Conservation (phyloP, 306 rosid genomes). For the Cicer arietinum region DNA sequence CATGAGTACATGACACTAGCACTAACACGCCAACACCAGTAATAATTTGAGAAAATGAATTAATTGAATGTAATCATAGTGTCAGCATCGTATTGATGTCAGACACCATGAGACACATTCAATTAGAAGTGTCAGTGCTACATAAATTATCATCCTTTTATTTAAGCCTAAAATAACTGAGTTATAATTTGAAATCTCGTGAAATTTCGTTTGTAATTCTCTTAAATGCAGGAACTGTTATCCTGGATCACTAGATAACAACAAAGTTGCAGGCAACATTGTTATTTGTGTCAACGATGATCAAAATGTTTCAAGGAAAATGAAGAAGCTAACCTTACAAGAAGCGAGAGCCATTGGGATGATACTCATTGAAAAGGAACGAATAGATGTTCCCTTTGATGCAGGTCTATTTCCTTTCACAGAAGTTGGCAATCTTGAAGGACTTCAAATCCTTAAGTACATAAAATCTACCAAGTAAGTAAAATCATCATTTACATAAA, state of each 20-base stretch:
- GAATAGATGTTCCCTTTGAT: conserved; percentile 63
- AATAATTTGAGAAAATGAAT: too few relatives aligned
- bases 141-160: neutral
- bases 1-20: too few relatives aligned
- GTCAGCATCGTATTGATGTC: too few relatives aligned
- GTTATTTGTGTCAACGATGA: conserved; percentile 69
- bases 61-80: too few relatives aligned
- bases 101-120: too few relatives aligned
- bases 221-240: conserved; percentile 70
- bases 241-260: conserved; percentile 82
- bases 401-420: conserved; percentile 74
- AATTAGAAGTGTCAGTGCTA: too few relatives aligned
- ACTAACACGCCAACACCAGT: too few relatives aligned
- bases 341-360: conserved; percentile 82
- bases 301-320: conserved; percentile 52
- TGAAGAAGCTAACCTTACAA: conserved; percentile 72
- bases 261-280: conserved; percentile 68
- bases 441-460: conserved; percentile 73
- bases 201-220: neutral
- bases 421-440: conserved; percentile 63
- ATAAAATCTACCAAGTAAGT: conserved; percentile 78
- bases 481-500: neutral
- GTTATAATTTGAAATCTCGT: too few relatives aligned
- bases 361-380: conserved; percentile 58
- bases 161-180: neutral